Percentiles rank a stretch among this genome's conserved stretches.
phyloP scores from a whole-genome alignment of 495 filamentous ascomycete species.

The Cercophora samala region DNA sequence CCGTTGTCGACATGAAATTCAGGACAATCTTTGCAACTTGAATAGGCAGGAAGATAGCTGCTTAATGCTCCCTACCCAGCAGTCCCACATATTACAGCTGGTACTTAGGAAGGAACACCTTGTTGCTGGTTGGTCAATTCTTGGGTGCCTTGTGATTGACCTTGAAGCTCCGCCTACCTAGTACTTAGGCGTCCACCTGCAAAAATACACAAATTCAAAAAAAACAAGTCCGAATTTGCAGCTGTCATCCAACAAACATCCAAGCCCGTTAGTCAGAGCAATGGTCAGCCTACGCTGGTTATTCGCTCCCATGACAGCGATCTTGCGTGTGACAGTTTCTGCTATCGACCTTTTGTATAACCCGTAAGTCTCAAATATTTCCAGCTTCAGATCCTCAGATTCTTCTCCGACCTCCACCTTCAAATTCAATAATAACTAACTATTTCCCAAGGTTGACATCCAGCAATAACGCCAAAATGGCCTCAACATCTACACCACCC shows the following conservation, averaged over 20 bases:
- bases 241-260: not conserved
- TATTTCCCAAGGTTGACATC: not conserved
- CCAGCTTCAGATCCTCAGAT: not conserved
- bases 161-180: not conserved
- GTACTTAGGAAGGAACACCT: too few relatives aligned
- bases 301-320: not conserved
- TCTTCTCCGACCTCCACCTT: not conserved
- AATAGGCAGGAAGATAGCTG: too few relatives aligned
- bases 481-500: not conserved
- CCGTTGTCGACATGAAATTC: too few relatives aligned
- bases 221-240: not conserved
- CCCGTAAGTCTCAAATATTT: not conserved
- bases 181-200: not conserved
- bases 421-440: too few relatives aligned
- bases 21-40: too few relatives aligned
- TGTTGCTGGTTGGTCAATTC: not conserved
- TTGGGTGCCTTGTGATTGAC: not conserved
- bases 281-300: not conserved
- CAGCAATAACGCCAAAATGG: not conserved
- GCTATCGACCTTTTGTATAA: not conserved
- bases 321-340: not conserved
- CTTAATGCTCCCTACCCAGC: too few relatives aligned
- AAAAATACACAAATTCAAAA: not conserved
- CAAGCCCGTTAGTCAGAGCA: not conserved
- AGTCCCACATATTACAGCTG: too few relatives aligned